Evolutionary conservation across 257 asterid species (phyloP), one percentile per base, ranked within the genome.

Genomic region (Nyctanthes arbortristis): DNA sequence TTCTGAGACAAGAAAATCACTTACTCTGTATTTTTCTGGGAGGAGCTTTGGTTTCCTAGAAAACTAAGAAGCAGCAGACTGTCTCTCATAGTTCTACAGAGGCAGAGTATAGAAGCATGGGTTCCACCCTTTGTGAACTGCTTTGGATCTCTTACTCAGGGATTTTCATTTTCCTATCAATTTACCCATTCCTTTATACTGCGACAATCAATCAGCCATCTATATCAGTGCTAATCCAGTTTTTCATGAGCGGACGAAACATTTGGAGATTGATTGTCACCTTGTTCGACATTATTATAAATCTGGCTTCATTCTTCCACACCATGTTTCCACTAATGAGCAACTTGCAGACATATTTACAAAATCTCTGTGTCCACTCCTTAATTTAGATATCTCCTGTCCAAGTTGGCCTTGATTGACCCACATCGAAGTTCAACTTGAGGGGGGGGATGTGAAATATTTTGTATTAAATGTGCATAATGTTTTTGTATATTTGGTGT

Each of bases 101-200:
- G 11, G 75, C 63, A 0, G 63, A 71, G 37, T 71, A 71, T 31
- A 11, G 69, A 2, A n/a, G 47, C 5, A 40, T 70, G 75, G 68
- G 54, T 5, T 2, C 22, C 4, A 64, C 68, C 1, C n/a, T 25
- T 4, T 22, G 24, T 37, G 56, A 39, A 20, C 12, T 25, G 22
- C 1, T 8, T 2, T 37, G 68, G 56, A 25, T 13, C 2, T 36
- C 6, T 0, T 39, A 31, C 29, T 37, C 7, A 8, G 5, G 0
- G 68, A 24, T 12, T n/a, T 61, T 4, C 1, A 34, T 0, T 4
- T 61, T n/a, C 3, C 5, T 3, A 0, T 1, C 4, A 12, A 24
- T 1, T 3, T 16, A 4, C 36, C 56, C 12, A 10, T 40, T 4
- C 20, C 25, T 1, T 8, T 64, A 0, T 20, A 1, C 3, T 64